These are phyloP conservation scores for Geotrichum candidum DNA, from an alignment of 1,139 yeast genomes.

Conservation along the genomic window DNA sequence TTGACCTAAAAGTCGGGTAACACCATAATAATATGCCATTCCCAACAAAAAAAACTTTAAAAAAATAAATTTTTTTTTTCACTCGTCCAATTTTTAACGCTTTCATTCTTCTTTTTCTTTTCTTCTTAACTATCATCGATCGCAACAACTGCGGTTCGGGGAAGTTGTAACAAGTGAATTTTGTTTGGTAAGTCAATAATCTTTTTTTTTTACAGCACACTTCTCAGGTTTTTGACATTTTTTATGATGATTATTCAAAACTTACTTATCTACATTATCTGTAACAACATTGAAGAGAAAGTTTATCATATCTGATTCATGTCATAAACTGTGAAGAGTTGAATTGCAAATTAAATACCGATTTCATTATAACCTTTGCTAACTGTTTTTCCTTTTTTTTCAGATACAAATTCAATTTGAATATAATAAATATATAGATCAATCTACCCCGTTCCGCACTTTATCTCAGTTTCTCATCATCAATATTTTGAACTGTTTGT, in stretches of 20 bases:
- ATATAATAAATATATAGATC: too few relatives aligned
- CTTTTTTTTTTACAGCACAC: neutral
- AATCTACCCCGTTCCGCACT: neutral
- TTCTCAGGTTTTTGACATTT: neutral
- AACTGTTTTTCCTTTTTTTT: neutral
- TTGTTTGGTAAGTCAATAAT: neutral
- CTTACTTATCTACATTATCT: conserved; percentile 13
- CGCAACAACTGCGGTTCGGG: neutral
- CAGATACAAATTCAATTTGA: neutral
- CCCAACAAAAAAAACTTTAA: neutral
- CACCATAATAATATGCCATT: neutral
- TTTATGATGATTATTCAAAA: conserved; percentile 4
- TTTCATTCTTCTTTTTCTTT: neutral
- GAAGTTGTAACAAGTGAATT: too few relatives aligned
- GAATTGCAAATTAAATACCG: neutral
- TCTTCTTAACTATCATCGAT: too few relatives aligned
- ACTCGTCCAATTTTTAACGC: neutral
- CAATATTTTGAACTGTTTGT: neutral
- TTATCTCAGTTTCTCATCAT: neutral
- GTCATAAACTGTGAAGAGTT: neutral
- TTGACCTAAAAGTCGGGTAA: neutral
- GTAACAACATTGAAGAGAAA: conserved; percentile 14
- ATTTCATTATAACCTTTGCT: neutral
- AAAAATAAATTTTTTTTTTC: too few relatives aligned
- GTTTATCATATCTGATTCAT: neutral